These are phyloP conservation scores for Filobasidium floriforme DNA, from an alignment of 768 basidiomycete genomes.

Conservation along the genomic window DNA sequence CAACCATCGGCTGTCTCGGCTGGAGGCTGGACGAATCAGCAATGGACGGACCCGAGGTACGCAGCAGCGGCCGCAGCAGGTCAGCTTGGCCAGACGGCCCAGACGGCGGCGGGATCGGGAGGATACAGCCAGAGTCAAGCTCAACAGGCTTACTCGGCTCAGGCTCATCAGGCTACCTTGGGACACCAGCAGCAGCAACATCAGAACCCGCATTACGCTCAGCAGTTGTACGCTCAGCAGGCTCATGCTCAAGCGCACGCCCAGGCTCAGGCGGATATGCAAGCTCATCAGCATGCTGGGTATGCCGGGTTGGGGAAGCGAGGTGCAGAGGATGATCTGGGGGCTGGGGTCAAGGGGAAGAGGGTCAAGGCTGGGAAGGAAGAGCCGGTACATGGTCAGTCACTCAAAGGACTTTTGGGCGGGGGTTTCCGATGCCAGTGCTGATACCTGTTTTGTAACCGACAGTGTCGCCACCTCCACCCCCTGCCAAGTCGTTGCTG, in stretches of 20 bases:
- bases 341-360: conserved; percentile 23
- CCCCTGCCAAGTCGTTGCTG: conserved; percentile 65
- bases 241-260: not conserved
- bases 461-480: conserved; percentile 34
- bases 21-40: conserved; percentile 2
- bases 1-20: not conserved
- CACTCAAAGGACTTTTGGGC: not conserved
- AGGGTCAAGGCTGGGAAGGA: conserved; percentile 29
- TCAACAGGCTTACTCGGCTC: conserved; percentile 5
- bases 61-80: not conserved
- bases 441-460: too few species aligned
- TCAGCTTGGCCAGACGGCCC: not conserved
- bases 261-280: not conserved
- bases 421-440: too few species aligned
- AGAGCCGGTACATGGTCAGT: conserved; percentile 24
- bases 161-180: conserved; percentile 16
- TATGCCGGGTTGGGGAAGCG: conserved; percentile 36
- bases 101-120: not conserved
- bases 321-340: conserved; percentile 23
- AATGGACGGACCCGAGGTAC: conserved; percentile 1
- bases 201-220: conserved; percentile 11
- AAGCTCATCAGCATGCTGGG: conserved; percentile 10
- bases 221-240: conserved; percentile 12
- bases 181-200: conserved; percentile 21
- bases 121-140: not conserved